Conservation (phyloP, 2,329 filamentous ascomycete species). For the Pyrenophora teres region DNA sequence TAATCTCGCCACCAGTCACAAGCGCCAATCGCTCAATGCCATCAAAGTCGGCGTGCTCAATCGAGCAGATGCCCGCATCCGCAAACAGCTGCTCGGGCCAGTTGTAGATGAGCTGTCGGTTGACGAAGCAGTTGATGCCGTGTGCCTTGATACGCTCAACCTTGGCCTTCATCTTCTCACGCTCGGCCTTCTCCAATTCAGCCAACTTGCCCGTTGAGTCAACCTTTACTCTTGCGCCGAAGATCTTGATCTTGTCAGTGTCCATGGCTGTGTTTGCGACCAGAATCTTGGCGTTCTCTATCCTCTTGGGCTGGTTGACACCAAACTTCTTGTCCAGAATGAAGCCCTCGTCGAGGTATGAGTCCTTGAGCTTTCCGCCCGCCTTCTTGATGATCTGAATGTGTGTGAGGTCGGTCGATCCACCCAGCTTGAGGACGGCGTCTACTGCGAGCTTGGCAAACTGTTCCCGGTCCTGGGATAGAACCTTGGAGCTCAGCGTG, state of each 20-base stretch:
- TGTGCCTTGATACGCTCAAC: conserved; percentile 98
- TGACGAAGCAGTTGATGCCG: conserved; percentile 99
- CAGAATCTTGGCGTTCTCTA: conserved; percentile 98
- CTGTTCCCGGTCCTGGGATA: conserved; percentile 90
- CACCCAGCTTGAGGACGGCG: conserved; percentile 86
- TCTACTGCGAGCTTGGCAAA: conserved; percentile 90
- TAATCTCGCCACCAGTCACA: conserved; percentile 95
- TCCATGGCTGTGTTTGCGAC: conserved; percentile 99
- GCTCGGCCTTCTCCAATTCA: conserved; percentile 97
- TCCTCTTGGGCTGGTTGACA: conserved; percentile 94
- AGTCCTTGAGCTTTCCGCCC: conserved; percentile 95
- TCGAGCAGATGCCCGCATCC: conserved; percentile 96
- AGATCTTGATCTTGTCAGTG: conserved; percentile 99
- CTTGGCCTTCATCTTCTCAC: conserved; percentile 99
- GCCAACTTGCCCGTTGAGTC: conserved; percentile 94
- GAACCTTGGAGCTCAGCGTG: conserved; percentile 95
- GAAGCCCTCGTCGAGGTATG: conserved; percentile 96
- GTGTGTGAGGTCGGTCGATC: conserved; percentile 90
- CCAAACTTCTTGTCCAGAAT: conserved; percentile 99
- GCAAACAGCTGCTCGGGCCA: conserved; percentile 99
- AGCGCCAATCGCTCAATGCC: conserved; percentile 93
- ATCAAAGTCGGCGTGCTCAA: conserved; percentile 98
- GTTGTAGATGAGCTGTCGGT: conserved; percentile 99
- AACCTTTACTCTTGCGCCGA: conserved; percentile 95
- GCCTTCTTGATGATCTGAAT: conserved; percentile 99